Percentiles rank a stretch among this genome's conserved stretches.
Conservation (phyloP, 2,329 filamentous ascomycete species). For the Tetracladium maxilliforme region DNA sequence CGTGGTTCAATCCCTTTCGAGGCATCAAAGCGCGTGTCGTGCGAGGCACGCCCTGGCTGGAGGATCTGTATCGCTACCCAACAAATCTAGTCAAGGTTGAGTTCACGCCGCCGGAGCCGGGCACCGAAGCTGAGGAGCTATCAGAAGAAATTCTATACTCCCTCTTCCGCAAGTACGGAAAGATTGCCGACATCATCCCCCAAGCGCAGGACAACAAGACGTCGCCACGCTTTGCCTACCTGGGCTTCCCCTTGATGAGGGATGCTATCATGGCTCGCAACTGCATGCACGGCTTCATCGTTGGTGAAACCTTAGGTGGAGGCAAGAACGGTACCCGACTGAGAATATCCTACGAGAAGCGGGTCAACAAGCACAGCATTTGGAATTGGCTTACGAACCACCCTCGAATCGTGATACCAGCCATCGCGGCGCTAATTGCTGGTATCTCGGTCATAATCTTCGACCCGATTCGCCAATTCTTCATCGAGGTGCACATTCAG, state of each 20-base stretch:
- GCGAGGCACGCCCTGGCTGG: constrained; percentile 78
- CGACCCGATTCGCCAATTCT: constrained; percentile 87
- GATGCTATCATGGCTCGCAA: constrained; percentile 82
- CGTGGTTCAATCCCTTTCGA: constrained; percentile 80
- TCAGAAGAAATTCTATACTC: constrained; percentile 79
- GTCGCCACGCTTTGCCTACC: constrained; percentile 61
- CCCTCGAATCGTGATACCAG: constrained; percentile 74
- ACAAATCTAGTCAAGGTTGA: constrained; percentile 66
- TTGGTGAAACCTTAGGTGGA: constrained; percentile 54
- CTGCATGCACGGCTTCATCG: constrained; percentile 74
- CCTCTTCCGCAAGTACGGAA: constrained; percentile 80
- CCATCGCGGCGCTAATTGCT: constrained; percentile 67
- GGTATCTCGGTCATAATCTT: constrained; percentile 78
- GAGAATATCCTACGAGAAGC: constrained; percentile 71
- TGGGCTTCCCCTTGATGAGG: constrained; percentile 58
- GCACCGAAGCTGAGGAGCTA: constrained; percentile 59
- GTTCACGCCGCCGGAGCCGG: constrained; percentile 61
- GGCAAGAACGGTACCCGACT: constrained; percentile 64
- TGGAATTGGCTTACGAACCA: constrained; percentile 81
- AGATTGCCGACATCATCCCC: constrained; percentile 69
- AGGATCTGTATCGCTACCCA: constrained; percentile 77
- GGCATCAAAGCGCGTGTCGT: constrained; percentile 60
- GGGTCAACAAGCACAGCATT: constrained; percentile 62
- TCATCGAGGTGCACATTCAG: constrained; percentile 78
- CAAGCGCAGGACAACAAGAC: constrained; percentile 81